Percentiles rank a stretch among this genome's conserved stretches.
These are phyloP conservation scores for Xenoacremonium recifei DNA, from an alignment of 2,329 filamentous ascomycete species.

Conservation along the genomic window DNA sequence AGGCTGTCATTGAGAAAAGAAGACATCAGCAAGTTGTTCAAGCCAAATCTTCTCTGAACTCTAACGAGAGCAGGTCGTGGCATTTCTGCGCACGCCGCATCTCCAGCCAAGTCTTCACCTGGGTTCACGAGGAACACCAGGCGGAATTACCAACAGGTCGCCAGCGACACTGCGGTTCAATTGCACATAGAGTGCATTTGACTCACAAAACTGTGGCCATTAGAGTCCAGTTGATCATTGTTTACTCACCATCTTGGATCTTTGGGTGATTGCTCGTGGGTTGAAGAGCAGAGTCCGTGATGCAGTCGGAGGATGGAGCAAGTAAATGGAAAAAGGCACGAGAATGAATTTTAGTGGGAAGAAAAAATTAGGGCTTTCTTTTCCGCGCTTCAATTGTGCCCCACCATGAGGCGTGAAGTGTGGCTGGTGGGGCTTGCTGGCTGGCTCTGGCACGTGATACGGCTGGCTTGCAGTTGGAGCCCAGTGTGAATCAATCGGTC, in stretches of 20 bases:
- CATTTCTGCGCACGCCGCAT: slow-evolving; percentile 53
- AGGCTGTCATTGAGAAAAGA: slow-evolving; percentile 99
- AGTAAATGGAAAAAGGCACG: slow-evolving; percentile 19
- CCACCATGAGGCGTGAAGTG: slow-evolving; percentile 10
- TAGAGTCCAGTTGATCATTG: slow-evolving; percentile 33
- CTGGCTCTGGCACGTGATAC: slow-evolving; percentile 18
- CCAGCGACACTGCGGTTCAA: slow-evolving; percentile 33
- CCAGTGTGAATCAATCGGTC: no score
- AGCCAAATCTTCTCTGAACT: slow-evolving; percentile 85
- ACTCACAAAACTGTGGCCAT: slow-evolving; percentile 38
- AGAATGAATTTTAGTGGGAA: slow-evolving; percentile 28
- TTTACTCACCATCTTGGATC: slow-evolving; percentile 43
- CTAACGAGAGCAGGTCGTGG: slow-evolving; percentile 71
- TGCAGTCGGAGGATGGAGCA: slow-evolving; percentile 28
- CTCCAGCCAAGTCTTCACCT: slow-evolving; percentile 69
- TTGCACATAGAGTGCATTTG: slow-evolving; percentile 32
- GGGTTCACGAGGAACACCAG: slow-evolving; percentile 24
- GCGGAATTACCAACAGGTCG: slow-evolving; percentile 35
- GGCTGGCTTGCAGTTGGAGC: no score
- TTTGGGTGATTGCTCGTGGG: slow-evolving; percentile 35
- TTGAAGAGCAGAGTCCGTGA: slow-evolving; percentile 34
- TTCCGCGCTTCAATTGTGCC: slow-evolving; percentile 4
- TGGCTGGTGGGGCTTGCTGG: no score
- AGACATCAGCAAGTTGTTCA: slow-evolving; percentile 89
- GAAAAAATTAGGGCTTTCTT: slow-evolving; percentile 38